Evolutionary conservation across 2,329 filamentous ascomycete genomes (phyloP).

Genomic region (Botrytis byssoidea): DNA sequence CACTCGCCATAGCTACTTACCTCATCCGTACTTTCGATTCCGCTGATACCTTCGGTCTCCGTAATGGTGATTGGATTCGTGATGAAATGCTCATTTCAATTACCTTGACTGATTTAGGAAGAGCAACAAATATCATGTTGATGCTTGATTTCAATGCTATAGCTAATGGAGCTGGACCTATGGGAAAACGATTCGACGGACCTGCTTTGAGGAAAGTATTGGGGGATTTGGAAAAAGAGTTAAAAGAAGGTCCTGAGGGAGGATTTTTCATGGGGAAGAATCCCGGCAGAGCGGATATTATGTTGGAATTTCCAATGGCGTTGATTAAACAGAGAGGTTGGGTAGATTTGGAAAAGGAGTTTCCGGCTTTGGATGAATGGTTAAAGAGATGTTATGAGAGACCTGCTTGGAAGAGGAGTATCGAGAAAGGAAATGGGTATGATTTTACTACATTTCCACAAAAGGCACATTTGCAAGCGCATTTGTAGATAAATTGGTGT

Average conservation of each 20-base stretch:
- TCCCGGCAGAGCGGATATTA: conserved; percentile 40
- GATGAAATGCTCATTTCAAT: conserved; percentile 37
- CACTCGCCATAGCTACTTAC: conserved; percentile 38
- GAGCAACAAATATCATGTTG: conserved; percentile 27
- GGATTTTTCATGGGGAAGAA: conserved; percentile 34
- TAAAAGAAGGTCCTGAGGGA: conserved; percentile 28
- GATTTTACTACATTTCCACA: conserved; percentile 32
- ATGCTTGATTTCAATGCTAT: conserved; percentile 30
- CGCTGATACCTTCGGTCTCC: conserved; percentile 33
- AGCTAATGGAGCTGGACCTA: conserved; percentile 18
- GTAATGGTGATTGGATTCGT: conserved; percentile 36
- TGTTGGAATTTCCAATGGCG: conserved; percentile 37
- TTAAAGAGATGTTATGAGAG: conserved; percentile 34
- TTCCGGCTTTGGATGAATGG: conserved; percentile 39
- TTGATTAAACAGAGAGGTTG: conserved; percentile 35
- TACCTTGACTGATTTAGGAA: conserved; percentile 27
- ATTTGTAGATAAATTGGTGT: neutral
- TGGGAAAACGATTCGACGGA: conserved; percentile 20
- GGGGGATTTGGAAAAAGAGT: conserved; percentile 27
- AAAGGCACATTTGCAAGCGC: neutral
- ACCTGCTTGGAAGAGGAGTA: conserved; percentile 33
- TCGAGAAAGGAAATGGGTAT: conserved; percentile 38
- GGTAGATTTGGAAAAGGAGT: conserved; percentile 37
- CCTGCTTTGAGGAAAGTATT: conserved; percentile 26
- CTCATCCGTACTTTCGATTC: conserved; percentile 40